Percentiles rank a stretch among this genome's conserved stretches.
These are phyloP conservation scores for Xylariaceae sp. DNA, from an alignment of 2,329 filamentous ascomycete genomes.

Conservation along the genomic window DNA sequence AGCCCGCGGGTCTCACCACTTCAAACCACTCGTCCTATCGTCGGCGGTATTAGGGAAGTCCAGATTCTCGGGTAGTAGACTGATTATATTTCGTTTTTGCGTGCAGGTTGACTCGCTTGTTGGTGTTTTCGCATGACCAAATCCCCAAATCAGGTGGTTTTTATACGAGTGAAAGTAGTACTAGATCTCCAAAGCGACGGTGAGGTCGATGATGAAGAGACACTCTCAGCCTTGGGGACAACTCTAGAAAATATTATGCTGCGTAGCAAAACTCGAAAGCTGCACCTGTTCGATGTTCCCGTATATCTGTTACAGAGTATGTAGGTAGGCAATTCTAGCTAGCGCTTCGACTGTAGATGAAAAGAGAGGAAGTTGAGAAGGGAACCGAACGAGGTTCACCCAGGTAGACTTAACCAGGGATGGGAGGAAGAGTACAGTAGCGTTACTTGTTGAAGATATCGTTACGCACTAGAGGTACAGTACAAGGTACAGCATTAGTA, in stretches of 20 bases:
- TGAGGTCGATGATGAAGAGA: slow-evolving; percentile 1
- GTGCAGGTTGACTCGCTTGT: slow-evolving; percentile 3
- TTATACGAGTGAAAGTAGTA: slow-evolving; percentile 2
- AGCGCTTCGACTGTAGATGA: not conserved
- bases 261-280: slow-evolving; percentile 1
- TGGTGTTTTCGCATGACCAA: slow-evolving; percentile 8
- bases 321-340: slow-evolving; percentile 5
- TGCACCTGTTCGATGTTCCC: slow-evolving; percentile 1
- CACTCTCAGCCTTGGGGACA: not conserved
- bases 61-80: slow-evolving; percentile 35
- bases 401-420: slow-evolving; percentile 18
- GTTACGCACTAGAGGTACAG: slow-evolving; percentile 27
- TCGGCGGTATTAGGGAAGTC: slow-evolving; percentile 28
- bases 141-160: not conserved
- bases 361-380: slow-evolving; percentile 5
- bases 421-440: slow-evolving; percentile 24
- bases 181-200: slow-evolving; percentile 3
- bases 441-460: slow-evolving; percentile 29
- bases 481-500: slow-evolving; percentile 28
- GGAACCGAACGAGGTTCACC: slow-evolving; percentile 20
- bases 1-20: slow-evolving; percentile 34
- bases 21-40: slow-evolving; percentile 30
- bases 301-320: not conserved
- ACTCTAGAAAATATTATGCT: not conserved
- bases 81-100: slow-evolving; percentile 19